Evolutionary conservation across 2,329 filamentous ascomycete genomes (phyloP).

Genomic region (Thielaviopsis cerberus): DNA sequence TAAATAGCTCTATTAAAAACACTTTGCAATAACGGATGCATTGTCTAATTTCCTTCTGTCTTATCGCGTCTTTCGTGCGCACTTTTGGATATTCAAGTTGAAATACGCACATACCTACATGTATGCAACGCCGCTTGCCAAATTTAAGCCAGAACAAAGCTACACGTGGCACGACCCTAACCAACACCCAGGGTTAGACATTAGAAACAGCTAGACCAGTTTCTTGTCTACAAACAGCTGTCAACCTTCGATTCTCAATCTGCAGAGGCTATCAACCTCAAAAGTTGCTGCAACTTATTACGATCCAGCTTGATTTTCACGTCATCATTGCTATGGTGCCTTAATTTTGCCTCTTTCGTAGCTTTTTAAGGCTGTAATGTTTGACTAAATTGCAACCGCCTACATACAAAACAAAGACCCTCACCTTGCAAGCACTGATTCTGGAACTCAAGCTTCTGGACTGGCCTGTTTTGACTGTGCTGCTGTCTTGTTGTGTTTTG

Average conservation of each 20-base stretch:
- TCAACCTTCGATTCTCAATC: not conserved
- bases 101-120: too few relatives aligned
- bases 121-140: too few relatives aligned
- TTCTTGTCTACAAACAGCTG: not conserved
- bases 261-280: not conserved
- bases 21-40: too few relatives aligned
- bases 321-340: not conserved
- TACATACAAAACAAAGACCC: not conserved
- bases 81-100: too few relatives aligned
- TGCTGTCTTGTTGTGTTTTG: not conserved
- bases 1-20: too few relatives aligned
- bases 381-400: slow-evolving; percentile 9
- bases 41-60: too few relatives aligned
- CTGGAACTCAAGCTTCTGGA: not conserved
- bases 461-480: not conserved
- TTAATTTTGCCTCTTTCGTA: too few relatives aligned
- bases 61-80: too few relatives aligned
- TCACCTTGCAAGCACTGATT: not conserved
- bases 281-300: not conserved
- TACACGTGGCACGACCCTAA: not conserved
- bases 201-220: not conserved
- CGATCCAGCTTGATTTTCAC: not conserved
- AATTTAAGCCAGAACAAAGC: not conserved
- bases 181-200: not conserved
- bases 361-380: not conserved